Base-by-base conservation (phyloP, 2,329 filamentous ascomycete genomes). In the Paraphaeosphaeria minitans region DNA sequence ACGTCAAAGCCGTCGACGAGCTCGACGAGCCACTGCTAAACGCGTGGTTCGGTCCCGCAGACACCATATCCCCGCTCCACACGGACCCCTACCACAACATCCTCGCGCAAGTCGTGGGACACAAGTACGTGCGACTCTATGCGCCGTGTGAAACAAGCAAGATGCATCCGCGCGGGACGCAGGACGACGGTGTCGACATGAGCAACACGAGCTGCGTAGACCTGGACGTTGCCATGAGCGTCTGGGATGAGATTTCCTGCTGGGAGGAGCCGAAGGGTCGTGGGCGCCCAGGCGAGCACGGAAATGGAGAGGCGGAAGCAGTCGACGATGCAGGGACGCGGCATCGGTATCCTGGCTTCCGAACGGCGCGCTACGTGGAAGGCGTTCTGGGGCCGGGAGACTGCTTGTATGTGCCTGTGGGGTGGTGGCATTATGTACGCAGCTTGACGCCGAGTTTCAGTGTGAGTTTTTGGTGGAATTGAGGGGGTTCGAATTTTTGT, bases 371-470 rank as follows among this genome's bases (percentile, higher is more conserved):
- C 55, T 94, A 89, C 71, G 78, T 90, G 35, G 95, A 99, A 70
- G 88, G 88, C 56, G 84, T 98, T 1, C 78, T 99, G 6, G 86
- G 84, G 31, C 89, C 90, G 0, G 95, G 94, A 0, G 93, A 99
- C 54, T 90, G 88, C 63, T 74, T 99, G 54, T 95, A 97, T 73
- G 91, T 99, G 54, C 95, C 95, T 0, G 84, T 92, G 5, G 95
- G 94, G 0, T 99, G 95, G 94, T 99, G 95, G 95, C 95, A 99
- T 80, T 98, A 97, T 76, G 91, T 98, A 3, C 84, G 91, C 59
- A 92, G 92, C 51, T 74, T 98, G 69, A 92, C 87, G 57, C 86
- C 91, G 21, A 97, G 94, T 72, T 93, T 96, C 71, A 97, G 93
- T 66, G 93, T 98, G 13, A 97, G 93, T 72, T 98, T 97, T 72